These are phyloP conservation scores for Deuterostichococcus epilithicus DNA, from an alignment of 139 green algal species.

Conservation along the genomic window DNA sequence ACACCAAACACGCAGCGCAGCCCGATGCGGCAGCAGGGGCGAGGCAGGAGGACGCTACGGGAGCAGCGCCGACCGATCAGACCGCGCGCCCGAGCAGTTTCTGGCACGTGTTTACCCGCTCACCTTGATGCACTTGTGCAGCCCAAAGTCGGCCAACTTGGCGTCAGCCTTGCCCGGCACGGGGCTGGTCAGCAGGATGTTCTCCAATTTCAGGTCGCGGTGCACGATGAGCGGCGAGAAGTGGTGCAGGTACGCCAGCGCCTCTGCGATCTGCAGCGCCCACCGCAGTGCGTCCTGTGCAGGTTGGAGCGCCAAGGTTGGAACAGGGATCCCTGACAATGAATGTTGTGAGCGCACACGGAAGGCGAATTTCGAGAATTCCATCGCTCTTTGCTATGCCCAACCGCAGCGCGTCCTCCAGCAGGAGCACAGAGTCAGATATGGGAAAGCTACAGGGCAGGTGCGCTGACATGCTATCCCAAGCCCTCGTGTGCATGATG, in stretches of 20 bases:
- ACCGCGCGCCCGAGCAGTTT: too few relatives aligned
- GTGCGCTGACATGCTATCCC: too few relatives aligned
- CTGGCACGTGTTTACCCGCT: too few relatives aligned
- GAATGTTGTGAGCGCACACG: too few relatives aligned
- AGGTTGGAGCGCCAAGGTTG: conserved; percentile 18
- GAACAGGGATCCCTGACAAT: not conserved
- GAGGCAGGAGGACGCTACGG: too few relatives aligned
- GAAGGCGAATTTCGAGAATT: not conserved
- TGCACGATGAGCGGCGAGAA: conserved; percentile 76
- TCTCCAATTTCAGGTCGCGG: conserved; percentile 71
- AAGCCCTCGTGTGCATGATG: too few relatives aligned
- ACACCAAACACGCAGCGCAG: too few relatives aligned
- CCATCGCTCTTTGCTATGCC: conserved; percentile 9
- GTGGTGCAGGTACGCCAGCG: conserved; percentile 68
- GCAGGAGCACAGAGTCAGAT: not conserved
- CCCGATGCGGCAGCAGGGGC: too few relatives aligned
- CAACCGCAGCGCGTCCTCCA: conserved; percentile 33
- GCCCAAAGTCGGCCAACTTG: conserved; percentile 51
- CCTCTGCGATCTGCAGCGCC: conserved; percentile 48
- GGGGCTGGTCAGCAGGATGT: conserved; percentile 40
- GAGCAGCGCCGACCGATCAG: too few relatives aligned
- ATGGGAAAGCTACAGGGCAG: not conserved
- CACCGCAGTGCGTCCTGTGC: conserved; percentile 62
- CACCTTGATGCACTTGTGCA: conserved; percentile 32
- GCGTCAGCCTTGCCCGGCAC: conserved; percentile 11